Evolutionary conservation across 169 alveolate species (phyloP).

Genomic region (Blepharisma undulans): DNA sequence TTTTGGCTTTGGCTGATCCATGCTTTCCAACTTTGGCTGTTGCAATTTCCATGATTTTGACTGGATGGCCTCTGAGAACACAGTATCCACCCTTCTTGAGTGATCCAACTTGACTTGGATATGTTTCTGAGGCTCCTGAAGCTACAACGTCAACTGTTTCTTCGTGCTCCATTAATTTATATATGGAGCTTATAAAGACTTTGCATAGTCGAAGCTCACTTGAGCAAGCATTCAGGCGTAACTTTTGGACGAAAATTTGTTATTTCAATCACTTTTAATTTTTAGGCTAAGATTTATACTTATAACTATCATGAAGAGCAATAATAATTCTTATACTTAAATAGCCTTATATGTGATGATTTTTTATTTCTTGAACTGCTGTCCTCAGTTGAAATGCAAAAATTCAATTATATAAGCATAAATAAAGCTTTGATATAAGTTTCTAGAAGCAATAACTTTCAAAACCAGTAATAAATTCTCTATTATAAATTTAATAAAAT

Average conservation of each 20-base stretch:
- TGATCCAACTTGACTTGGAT: slow-evolving; percentile 96
- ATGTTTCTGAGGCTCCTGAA: slow-evolving; percentile 95
- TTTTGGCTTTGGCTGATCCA: slow-evolving; percentile 99
- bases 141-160: slow-evolving; percentile 13
- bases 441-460: no score
- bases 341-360: no score
- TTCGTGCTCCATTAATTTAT: slow-evolving; percentile 18
- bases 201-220: neutral
- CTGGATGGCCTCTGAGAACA: slow-evolving; percentile 97
- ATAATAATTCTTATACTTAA: no score
- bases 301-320: neutral
- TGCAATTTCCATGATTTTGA: slow-evolving; percentile 95
- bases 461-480: no score
- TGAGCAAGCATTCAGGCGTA: neutral
- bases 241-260: neutral
- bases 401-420: no score
- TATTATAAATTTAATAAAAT: no score
- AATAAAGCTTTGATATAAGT: no score
- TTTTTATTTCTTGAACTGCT: no score
- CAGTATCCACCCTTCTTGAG: slow-evolving; percentile 95
- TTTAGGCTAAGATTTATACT: no score
- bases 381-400: no score
- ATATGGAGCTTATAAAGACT: neutral
- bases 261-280: neutral
- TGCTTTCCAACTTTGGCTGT: slow-evolving; percentile 99